Base-by-base conservation (phyloP, 1,284 basidiomycete species). In the Golubevia sp. region DNA sequence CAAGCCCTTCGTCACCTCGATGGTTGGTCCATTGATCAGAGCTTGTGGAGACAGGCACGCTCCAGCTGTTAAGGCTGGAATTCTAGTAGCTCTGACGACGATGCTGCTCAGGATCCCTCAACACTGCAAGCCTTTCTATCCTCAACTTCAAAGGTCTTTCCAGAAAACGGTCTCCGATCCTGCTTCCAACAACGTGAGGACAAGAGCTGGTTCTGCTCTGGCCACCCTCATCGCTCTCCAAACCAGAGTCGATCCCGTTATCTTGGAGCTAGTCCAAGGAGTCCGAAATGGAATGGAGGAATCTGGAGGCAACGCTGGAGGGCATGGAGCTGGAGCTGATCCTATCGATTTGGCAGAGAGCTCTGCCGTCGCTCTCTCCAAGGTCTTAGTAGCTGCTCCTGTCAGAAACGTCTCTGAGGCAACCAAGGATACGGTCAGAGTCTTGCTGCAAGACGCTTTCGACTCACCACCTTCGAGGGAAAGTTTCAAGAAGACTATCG, bases 101-200 rank as follows among this genome's bases (percentile, higher is more conserved):
- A 77, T 77, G 67, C 68, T 83, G 44, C 66, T 63, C n/a, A 69
- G 71, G 92, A 77, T 98, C 21, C 94, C 96, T 0, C 86, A 88
- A 21, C 92, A 97, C 71, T 93, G 97, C 70, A 94, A 94, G 82
- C 95, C 96, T 0, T 99, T 99, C 90, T 97, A 97, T 87, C 97
- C 96, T 1, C 96, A 99, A 82, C 86, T 99, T 44, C 96, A 98
- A 82, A 89, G 96, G 49, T 97, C 94, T 0, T 99, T 99, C 81
- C 91, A 97, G 84, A 99, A 99, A 85, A 93, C 93, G 48, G 88
- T 92, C 0, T 88, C 90, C 64, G 96, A 99, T 83, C 85, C 91
- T 0, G 88, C 91, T 1, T 92, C 92, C 71, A 86, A 88, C 1
- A 90, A 89, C 20, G 94, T 99, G 26, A 90, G 96, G 57, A 90